Evolutionary conservation across 2,329 filamentous ascomycete species (phyloP).

Genomic region (Ambrosiella cleistominuta): DNA sequence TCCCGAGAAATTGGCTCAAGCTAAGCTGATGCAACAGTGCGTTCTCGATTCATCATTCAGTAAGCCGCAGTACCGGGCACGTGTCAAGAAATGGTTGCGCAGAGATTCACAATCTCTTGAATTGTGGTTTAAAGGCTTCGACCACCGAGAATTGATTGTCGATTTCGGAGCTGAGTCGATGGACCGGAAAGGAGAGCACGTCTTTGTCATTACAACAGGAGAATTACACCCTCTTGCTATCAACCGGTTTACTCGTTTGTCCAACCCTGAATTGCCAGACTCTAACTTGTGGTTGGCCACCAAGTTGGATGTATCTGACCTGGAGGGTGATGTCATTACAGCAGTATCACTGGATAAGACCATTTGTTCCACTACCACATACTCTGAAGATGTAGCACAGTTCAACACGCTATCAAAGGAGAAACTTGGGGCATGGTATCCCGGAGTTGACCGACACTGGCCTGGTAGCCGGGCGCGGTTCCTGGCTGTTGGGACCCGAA

Average conservation of each 20-base stretch:
- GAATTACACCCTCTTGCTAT: conserved; percentile 20
- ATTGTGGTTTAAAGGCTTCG: conserved; percentile 66
- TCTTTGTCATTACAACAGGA: conserved; percentile 60
- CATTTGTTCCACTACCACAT: conserved; percentile 49
- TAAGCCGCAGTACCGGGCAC: neutral
- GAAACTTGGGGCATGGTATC: neutral
- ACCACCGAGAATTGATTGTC: conserved; percentile 63
- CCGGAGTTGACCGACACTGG: conserved; percentile 24
- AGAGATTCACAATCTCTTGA: conserved; percentile 49
- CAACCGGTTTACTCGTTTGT: neutral
- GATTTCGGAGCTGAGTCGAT: conserved; percentile 76
- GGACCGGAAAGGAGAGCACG: conserved; percentile 55
- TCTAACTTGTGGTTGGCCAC: too few species aligned
- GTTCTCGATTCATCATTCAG: neutral
- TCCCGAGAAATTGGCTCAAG: too few species aligned
- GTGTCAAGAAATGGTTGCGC: neutral
- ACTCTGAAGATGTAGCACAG: conserved; percentile 46
- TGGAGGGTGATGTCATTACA: conserved; percentile 43
- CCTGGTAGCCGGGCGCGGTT: conserved; percentile 73
- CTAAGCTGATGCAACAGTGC: neutral
- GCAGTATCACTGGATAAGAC: conserved; percentile 59
- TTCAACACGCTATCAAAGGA: neutral
- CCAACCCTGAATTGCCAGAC: too few species aligned
- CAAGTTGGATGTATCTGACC: conserved; percentile 16
- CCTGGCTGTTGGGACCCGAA: conserved; percentile 62